A percentile compares a stretch with the other conserved stretches of the same genome.
phyloP scores from a whole-genome alignment of 2,329 filamentous ascomycete species.

The Phoma herbarum region DNA sequence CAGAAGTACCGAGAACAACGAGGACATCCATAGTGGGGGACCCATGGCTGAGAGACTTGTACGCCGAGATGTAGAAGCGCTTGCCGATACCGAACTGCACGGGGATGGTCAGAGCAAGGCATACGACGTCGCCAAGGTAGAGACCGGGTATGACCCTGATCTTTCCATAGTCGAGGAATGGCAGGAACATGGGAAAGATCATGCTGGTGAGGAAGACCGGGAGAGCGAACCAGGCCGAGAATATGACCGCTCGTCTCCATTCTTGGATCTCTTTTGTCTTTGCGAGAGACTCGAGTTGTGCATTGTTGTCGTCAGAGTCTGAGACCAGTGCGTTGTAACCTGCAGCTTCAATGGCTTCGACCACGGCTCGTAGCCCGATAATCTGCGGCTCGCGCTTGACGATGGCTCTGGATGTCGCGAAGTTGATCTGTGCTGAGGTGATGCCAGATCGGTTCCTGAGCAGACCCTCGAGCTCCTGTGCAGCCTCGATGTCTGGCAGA shows the following conservation, averaged over 20 bases:
- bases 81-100: slow-evolving; percentile 96
- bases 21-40: slow-evolving; percentile 98
- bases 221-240: slow-evolving; percentile 81
- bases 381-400: slow-evolving; percentile 76
- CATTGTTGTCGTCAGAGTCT: slow-evolving; percentile 94
- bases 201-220: slow-evolving; percentile 94
- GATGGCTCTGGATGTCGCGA: slow-evolving; percentile 76
- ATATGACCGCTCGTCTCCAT: slow-evolving; percentile 83
- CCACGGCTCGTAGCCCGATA: slow-evolving; percentile 81
- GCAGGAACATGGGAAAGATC: slow-evolving; percentile 87
- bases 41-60: slow-evolving; percentile 87
- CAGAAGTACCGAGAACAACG: slow-evolving; percentile 90
- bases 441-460: slow-evolving; percentile 75
- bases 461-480: slow-evolving; percentile 73
- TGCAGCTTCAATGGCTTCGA: slow-evolving; percentile 80
- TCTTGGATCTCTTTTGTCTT: slow-evolving; percentile 97
- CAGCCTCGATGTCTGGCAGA: slow-evolving; percentile 73
- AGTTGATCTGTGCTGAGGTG: slow-evolving; percentile 74
- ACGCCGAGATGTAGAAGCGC: slow-evolving; percentile 94
- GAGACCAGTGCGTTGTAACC: slow-evolving; percentile 90
- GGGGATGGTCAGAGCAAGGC: slow-evolving; percentile 83
- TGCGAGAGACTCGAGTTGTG: slow-evolving; percentile 91
- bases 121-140: slow-evolving; percentile 87
- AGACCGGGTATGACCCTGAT: slow-evolving; percentile 75
- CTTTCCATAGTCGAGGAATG: slow-evolving; percentile 77